Conservation (phyloP, 306 rosid species). For the Prinsepia uniflora region DNA sequence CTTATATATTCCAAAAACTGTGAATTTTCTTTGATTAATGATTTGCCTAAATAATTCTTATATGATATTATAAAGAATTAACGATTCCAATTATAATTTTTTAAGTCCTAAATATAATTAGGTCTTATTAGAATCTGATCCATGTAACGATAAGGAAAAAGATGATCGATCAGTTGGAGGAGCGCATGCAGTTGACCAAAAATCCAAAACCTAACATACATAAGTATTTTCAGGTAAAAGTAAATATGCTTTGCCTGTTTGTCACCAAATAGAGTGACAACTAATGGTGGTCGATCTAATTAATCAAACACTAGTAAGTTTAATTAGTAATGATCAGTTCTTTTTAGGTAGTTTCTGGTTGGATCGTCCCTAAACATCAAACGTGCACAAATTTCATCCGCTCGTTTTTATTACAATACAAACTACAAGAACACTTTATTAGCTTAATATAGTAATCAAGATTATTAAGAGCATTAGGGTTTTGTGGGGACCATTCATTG, state of each 20-base stretch:
- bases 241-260: constrained; percentile 9
- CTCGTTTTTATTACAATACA: constrained; percentile 26
- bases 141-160: too few species aligned
- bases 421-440: constrained; percentile 22
- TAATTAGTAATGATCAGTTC: constrained; percentile 13
- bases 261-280: constrained; percentile 30
- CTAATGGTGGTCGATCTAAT: constrained; percentile 24
- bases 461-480: constrained; percentile 4
- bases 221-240: constrained; percentile 20
- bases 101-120: too few species aligned
- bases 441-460: background rate
- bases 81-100: too few species aligned
- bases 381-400: constrained; percentile 48
- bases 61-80: too few species aligned
- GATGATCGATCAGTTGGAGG: too few species aligned
- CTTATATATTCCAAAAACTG: too few species aligned
- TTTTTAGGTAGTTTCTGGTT: constrained; percentile 46
- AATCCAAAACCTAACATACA: constrained; percentile 23
- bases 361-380: constrained; percentile 36
- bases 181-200: too few species aligned
- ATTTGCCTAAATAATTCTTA: too few species aligned
- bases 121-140: too few species aligned
- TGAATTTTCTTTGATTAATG: too few species aligned
- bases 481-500: constrained; percentile 16
- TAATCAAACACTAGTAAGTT: constrained; percentile 19